Evolutionary conservation across 257 asterid species (phyloP).

Genomic region (Fraxinus pennsylvanica): DNA sequence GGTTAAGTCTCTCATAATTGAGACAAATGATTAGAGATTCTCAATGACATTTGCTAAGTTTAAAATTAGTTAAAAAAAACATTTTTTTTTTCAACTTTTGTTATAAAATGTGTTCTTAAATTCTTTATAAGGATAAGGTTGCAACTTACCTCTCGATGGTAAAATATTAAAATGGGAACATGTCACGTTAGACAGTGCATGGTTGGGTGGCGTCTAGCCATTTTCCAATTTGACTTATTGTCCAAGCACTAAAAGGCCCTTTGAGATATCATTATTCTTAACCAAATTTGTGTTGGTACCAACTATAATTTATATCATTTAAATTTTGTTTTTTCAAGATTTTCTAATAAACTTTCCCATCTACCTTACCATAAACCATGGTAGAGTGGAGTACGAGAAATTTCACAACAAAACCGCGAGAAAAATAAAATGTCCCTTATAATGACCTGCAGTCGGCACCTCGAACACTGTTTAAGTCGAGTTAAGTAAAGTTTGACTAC

Average conservation of each 20-base stretch:
- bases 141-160: no score
- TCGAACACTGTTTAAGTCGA: no score
- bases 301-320: not conserved
- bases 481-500: no score
- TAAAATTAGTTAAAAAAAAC: no score
- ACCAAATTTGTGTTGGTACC: conserved; percentile 1
- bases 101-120: no score
- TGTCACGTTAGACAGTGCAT: not conserved
- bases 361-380: not conserved
- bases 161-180: not conserved
- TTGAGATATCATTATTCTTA: not conserved
- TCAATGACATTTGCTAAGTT: no score
- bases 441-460: no score
- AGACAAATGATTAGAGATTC: no score
- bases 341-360: not conserved
- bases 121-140: no score
- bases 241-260: not conserved
- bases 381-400: not conserved
- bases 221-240: not conserved
- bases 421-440: no score
- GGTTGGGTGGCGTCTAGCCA: conserved; percentile 1
- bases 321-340: not conserved
- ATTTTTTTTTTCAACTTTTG: no score
- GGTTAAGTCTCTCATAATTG: no score
- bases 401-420: not conserved